Base-by-base conservation (phyloP, 1,284 basidiomycete species). In the Ceratobasidium papillatum region DNA sequence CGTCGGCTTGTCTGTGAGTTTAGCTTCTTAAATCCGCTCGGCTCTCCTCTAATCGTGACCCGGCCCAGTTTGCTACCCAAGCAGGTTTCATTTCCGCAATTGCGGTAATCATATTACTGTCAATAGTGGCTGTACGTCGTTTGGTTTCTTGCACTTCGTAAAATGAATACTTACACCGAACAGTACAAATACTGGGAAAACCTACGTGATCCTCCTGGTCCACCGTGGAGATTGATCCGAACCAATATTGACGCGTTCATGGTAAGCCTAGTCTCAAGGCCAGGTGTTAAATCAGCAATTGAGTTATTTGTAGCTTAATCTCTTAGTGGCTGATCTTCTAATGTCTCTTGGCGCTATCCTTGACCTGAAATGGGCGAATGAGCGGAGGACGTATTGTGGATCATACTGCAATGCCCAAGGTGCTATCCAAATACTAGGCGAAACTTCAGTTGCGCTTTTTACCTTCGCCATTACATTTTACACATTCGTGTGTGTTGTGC, bases 341-440 rank as follows among this genome's bases (percentile, higher is more conserved):
- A 76, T 78, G 62, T 74, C 74, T 3, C 56, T 78, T 49, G 78
- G 78, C 1, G 75, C 74, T 22, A 65, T 78, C 22, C 51, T 78
- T 3, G 61, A 76, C 30, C 11, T 76, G 27, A 75, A 69, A 36
- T 78, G 77, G 77, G 65, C 76, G 5, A 36, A 65, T 14, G 61
- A 75, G 19, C 61, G 74, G 9, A 59, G 72, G 30, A 68, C 68
- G 7, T 76, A 74, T 22, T 78, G 77, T 58, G 77, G 77, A 7
- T 25, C 27, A 34, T 76, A 77, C 68, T 78, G 77, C 45, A 78
- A 73, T 12, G 66, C 76, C 17, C 78, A 78, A 72, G 78, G 78
- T 19, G 68, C 75, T 27, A 72, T 77, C 30, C 78, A 78, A 52
- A 74, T 77, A n/a, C 19, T 77, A 9, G 78, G 78, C 8, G 77